Evolutionary conservation across 2,329 filamentous ascomycete species (phyloP).

Genomic region (Clonostachys solani): DNA sequence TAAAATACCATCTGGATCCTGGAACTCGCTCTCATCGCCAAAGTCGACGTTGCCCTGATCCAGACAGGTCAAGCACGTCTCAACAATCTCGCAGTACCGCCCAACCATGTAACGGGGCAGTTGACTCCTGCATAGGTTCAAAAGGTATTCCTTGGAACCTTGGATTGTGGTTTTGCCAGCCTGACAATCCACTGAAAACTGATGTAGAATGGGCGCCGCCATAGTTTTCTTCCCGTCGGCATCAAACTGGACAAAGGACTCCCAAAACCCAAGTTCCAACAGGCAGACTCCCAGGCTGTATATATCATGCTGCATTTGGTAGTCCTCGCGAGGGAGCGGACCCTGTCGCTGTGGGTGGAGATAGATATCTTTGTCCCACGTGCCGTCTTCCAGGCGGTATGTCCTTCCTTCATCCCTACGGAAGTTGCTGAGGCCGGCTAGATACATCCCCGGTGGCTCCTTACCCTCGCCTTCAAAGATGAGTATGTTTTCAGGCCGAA

Average conservation of each 20-base stretch:
- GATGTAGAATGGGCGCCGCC: neutral
- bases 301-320: conserved; percentile 50
- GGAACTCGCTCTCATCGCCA: conserved; percentile 15
- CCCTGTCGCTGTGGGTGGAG: conserved; percentile 44
- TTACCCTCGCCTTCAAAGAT: conserved; percentile 8
- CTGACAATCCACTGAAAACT: neutral
- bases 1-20: neutral
- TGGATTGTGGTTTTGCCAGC: conserved; percentile 1
- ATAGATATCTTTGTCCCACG: conserved; percentile 38
- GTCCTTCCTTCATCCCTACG: conserved; percentile 9
- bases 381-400: conserved; percentile 21
- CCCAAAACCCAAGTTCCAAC: conserved; percentile 47
- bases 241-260: conserved; percentile 19
- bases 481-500: conserved; percentile 31
- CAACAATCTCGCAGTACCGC: conserved; percentile 19
- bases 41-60: conserved; percentile 20
- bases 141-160: neutral
- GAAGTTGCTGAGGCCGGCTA: conserved; percentile 10
- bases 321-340: conserved; percentile 23
- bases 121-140: neutral
- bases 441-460: neutral
- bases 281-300: conserved; percentile 51
- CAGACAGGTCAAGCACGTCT: conserved; percentile 26
- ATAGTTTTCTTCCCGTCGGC: too few species aligned
- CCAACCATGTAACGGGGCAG: conserved; percentile 14